These are phyloP conservation scores for Bacidia gigantensis DNA, from an alignment of 495 filamentous ascomycete genomes.

Conservation along the genomic window DNA sequence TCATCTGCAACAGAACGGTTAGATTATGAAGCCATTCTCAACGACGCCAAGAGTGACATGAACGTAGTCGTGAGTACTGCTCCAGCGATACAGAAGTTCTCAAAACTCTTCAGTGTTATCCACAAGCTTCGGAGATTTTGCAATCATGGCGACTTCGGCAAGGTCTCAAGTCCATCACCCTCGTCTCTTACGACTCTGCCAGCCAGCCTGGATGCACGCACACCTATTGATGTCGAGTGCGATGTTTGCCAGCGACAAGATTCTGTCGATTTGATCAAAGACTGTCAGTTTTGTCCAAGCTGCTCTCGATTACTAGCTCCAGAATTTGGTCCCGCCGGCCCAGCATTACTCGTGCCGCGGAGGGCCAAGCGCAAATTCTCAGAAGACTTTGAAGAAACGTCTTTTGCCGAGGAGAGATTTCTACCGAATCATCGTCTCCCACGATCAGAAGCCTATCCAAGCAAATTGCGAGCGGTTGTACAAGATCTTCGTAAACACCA, in stretches of 20 bases:
- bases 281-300: neutral
- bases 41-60: neutral
- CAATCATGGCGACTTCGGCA: neutral
- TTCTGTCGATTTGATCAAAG: neutral
- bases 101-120: neutral
- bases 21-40: neutral
- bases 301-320: neutral
- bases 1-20: neutral
- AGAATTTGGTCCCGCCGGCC: too few relatives aligned
- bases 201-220: neutral
- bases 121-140: slow-evolving; percentile 1
- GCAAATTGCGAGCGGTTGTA: neutral
- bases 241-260: neutral
- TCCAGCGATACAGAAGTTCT: neutral
- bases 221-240: neutral
- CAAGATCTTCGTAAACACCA: neutral
- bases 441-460: neutral
- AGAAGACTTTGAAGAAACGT: neutral
- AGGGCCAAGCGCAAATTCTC: neutral
- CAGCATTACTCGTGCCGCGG: too few relatives aligned
- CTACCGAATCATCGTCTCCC: too few relatives aligned
- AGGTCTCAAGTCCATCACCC: too few relatives aligned
- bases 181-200: neutral
- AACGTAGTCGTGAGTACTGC: neutral
- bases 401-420: too few relatives aligned